Base-by-base conservation (phyloP, 306 rosid genomes). In the Cucumis melo region DNA sequence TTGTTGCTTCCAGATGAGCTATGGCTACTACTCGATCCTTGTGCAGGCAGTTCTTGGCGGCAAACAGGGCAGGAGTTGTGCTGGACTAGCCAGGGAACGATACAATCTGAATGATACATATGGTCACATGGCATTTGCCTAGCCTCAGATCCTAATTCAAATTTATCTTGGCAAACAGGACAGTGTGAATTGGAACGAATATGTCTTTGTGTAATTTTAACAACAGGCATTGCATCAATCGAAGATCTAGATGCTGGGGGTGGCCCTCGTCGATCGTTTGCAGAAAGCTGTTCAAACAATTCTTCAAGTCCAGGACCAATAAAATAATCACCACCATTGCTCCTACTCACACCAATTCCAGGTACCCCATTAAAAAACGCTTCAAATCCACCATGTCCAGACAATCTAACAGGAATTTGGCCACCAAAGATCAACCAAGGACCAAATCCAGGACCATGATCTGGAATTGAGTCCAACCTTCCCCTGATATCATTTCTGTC, bases 1-100 rank as follows among this genome's bases (percentile, higher is more conserved):
- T 46, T 50, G 60, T 29, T 58, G 32, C 61, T 77, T 42, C 74
- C 54, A 13, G 41, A 24, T 0, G 63, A 42, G 75, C 80, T 53
- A 38, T 34, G 80, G 50, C 64, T 55, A 21, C 80, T 39, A 54
- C 51, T 55, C 10, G 74, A 64, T 4, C 80, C 80, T 21, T 64
- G 80, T 21, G 79, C 73, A 21, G 79, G 79, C 79, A 76, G 71
- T 61, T 76, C 79, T 39, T 76, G 79, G 17, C 73, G 79, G 20
- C 79, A 76, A 20, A 76, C 79, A 23, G 79, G 79, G 79, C 79
- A 76, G 23, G 79, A 76, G 55, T 76, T 76, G 72, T 61, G 79
- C 56, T 58, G 79, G 17, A 62, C 66, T 14, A 76, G 73, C 79
- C 79, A 76, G 3, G 79, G 79, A 27, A 76, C 70, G 15, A 76